Percentiles rank a stretch among this genome's conserved stretches.
Evolutionary conservation across 768 basidiomycete genomes (phyloP).

Genomic region (Peribolospora kevripleyi): DNA sequence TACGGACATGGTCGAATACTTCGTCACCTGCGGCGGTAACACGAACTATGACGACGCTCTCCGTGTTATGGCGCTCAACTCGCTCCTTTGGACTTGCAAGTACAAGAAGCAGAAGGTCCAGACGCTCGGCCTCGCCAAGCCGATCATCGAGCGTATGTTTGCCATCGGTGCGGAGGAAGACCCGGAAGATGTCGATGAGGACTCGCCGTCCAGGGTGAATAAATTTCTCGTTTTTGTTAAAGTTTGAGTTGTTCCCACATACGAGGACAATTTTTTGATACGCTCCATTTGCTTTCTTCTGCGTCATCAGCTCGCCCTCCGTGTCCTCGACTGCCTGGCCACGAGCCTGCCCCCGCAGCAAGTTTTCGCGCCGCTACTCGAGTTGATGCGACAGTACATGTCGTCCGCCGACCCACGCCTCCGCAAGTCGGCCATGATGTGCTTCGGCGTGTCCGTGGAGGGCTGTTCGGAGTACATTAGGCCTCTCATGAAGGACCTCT

Average conservation of each 20-base stretch:
- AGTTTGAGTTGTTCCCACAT: neutral
- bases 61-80: constrained; percentile 72
- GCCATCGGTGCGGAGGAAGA: constrained; percentile 83
- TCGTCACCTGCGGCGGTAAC: constrained; percentile 61
- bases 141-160: constrained; percentile 74
- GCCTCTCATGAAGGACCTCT: constrained; percentile 66
- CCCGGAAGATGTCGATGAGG: constrained; percentile 78
- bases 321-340: constrained; percentile 75
- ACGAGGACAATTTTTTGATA: neutral
- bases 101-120: constrained; percentile 97
- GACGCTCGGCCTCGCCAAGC: constrained; percentile 51
- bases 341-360: constrained; percentile 80
- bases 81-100: constrained; percentile 87
- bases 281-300: neutral
- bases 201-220: constrained; percentile 61
- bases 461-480: constrained; percentile 97
- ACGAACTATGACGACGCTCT: constrained; percentile 47
- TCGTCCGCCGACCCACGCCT: constrained; percentile 46
- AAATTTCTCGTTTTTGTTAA: constrained; percentile 13
- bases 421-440: constrained; percentile 81
- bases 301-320: constrained; percentile 50
- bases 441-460: constrained; percentile 84
- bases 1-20: constrained; percentile 63
- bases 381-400: constrained; percentile 63
- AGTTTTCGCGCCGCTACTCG: constrained; percentile 77